Evolutionary conservation across 192 early-diverging fungal species (phyloP).

Genomic region (Linnemannia exigua): DNA sequence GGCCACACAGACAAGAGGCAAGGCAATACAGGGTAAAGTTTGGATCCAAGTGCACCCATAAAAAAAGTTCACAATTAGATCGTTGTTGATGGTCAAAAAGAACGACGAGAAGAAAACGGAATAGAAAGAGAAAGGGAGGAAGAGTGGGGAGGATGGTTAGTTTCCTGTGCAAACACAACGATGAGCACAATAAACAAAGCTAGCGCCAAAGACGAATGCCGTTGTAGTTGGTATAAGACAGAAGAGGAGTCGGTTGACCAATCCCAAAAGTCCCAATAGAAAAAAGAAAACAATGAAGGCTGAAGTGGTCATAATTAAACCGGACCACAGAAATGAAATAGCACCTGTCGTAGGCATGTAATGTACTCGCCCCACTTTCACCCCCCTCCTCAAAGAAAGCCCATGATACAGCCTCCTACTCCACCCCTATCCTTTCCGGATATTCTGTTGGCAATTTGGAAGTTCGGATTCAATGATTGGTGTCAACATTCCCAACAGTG

Average conservation of each 20-base stretch:
- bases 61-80: conserved; percentile 1
- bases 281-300: not conserved
- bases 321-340: not conserved
- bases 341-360: too few species aligned
- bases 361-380: too few species aligned
- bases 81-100: not conserved
- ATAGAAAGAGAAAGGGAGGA: not conserved
- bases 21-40: not conserved
- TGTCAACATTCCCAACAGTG: not conserved
- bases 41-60: not conserved
- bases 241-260: not conserved
- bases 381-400: not conserved
- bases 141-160: not conserved
- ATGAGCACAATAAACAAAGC: not conserved
- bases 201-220: not conserved
- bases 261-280: conserved; percentile 1
- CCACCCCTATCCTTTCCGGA: not conserved
- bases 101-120: not conserved
- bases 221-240: not conserved
- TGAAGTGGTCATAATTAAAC: not conserved
- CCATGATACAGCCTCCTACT: not conserved
- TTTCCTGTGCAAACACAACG: not conserved
- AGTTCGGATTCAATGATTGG: not conserved
- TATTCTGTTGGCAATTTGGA: not conserved
- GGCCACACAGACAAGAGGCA: not conserved